Evolutionary conservation across 495 filamentous ascomycete genomes (phyloP), one percentile per base, ranked within the genome.

Genomic region (Talaromyces borbonicus): DNA sequence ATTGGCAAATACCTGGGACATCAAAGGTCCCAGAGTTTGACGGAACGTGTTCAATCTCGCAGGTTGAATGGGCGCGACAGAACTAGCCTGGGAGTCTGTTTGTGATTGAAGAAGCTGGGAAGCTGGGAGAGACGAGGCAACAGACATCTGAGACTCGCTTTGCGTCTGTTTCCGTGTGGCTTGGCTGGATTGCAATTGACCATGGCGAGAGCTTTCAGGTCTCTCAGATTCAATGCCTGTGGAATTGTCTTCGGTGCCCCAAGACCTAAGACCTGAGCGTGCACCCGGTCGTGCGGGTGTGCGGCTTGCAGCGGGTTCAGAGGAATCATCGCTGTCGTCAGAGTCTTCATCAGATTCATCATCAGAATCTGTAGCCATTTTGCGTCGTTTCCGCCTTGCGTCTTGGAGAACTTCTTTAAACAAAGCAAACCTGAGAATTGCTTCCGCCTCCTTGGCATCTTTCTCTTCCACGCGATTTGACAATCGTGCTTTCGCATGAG

Each of bases 341-440:
- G 62, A 64, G 38, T 69, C 70, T 5, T 63, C 60, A 23, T 57
- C 59, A 25, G 61, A 56, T 2, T 73, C 73, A 3, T 72, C 66
- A 12, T 74, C 72, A 30, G 52, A 51, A 14, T 57, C 55, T 48
- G 48, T 66, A 18, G 62, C 68, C 6, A 73, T 63, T 57, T 77
- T 80, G 50, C 78, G 71, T 47, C 77, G 61, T 69, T 89, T 90
- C 49, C 80, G 75, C 33, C 88, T 85, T 59, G 89, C 86, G 52
- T 87, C 84, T 60, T 92, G 85, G 16, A 95, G 69, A 14, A 99
- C 81, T 67, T 99, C 92, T 62, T 99, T 99, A 76, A 97, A 99
- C 46, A 99, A 79, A 14, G 92, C 92, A 58, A 95, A 99, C 20
- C 92, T 78, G 29, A 99, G 69, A 54, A 99, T 94, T 14, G 79